These are phyloP conservation scores for Candida tallmaniae DNA, from an alignment of 805 yeast species.

Conservation along the genomic window DNA sequence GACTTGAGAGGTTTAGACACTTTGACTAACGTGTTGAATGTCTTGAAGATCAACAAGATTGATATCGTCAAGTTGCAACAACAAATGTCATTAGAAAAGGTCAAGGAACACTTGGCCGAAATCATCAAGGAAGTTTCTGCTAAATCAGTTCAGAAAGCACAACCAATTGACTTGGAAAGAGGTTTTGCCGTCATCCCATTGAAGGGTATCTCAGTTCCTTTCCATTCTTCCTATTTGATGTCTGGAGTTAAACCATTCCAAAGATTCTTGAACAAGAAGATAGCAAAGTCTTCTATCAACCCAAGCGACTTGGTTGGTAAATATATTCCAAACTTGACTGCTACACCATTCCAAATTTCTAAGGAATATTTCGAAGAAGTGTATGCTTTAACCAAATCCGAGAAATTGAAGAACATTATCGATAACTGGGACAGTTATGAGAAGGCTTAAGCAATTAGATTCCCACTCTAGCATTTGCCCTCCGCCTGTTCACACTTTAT, in stretches of 20 bases:
- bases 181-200: constrained; percentile 98
- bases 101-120: constrained; percentile 81
- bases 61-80: constrained; percentile 86
- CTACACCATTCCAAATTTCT: constrained; percentile 92
- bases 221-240: constrained; percentile 98
- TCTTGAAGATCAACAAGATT: constrained; percentile 89
- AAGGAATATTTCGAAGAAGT: constrained; percentile 98
- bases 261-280: constrained; percentile 93
- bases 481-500: too few relatives aligned
- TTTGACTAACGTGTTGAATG: constrained; percentile 86
- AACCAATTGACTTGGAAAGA: constrained; percentile 91
- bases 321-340: constrained; percentile 98
- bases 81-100: constrained; percentile 79
- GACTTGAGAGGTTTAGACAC: constrained; percentile 94
- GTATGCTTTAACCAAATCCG: constrained; percentile 84
- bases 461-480: too few relatives aligned
- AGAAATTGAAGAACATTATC: constrained; percentile 80
- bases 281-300: constrained; percentile 90
- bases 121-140: constrained; percentile 82
- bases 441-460: constrained; percentile 32
- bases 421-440: constrained; percentile 94
- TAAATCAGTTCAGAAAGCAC: constrained; percentile 81
- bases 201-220: constrained; percentile 98
- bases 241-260: constrained; percentile 99
- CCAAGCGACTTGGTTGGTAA: constrained; percentile 90